Base-by-base conservation (phyloP, 2,329 filamentous ascomycete genomes). In the Peltaster fructicola region DNA sequence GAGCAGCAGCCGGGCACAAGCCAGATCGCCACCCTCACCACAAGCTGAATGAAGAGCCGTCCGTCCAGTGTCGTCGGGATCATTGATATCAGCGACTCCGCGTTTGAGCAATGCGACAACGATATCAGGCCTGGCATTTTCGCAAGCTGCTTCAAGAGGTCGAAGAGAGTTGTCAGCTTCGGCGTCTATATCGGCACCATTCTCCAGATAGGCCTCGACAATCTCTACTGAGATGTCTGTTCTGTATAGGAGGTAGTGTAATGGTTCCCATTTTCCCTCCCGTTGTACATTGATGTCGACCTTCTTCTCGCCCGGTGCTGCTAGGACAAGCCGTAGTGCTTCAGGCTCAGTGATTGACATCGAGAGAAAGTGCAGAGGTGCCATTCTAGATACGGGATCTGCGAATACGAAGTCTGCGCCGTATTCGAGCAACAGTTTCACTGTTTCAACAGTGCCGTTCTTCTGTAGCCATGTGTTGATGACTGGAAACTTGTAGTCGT, bases 251-350 rank as follows among this genome's bases (percentile, higher is more conserved):
- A 35, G 25, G 13, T 22, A 20, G 21, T 35, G 33, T 4, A 35
- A 23, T 3, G 33, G 27, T 8, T 30, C 33, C 17, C 31, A 25
- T 16, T 29, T 28, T 15, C 16, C 18, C 6, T 17, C 14, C 14
- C 33, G 24, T 14, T 30, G 15, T 5, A 24, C 32, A 24, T 34
- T 33, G 24, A 38, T 35, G 21, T 35, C 22, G 6, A 28, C 17
- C 14, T 17, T 13, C 9, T 30, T 27, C 9, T 29, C 17, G 8
- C 15, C 20, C 7, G 18, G 14, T 4, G 13, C 7, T 9, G 11
- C 14, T 11, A 32, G 19, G 9, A 34, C 25, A 13, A 34, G 22
- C 6, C 31, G 20, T 9, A 36, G 20, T 9, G 29, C 33, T 17
- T 26, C 25, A 5, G 20, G 13, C 13, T 32, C 29, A 3, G 15